These are phyloP conservation scores for Ophiostoma himal-ulmi DNA, from an alignment of 2,329 filamentous ascomycete species.

Conservation along the genomic window DNA sequence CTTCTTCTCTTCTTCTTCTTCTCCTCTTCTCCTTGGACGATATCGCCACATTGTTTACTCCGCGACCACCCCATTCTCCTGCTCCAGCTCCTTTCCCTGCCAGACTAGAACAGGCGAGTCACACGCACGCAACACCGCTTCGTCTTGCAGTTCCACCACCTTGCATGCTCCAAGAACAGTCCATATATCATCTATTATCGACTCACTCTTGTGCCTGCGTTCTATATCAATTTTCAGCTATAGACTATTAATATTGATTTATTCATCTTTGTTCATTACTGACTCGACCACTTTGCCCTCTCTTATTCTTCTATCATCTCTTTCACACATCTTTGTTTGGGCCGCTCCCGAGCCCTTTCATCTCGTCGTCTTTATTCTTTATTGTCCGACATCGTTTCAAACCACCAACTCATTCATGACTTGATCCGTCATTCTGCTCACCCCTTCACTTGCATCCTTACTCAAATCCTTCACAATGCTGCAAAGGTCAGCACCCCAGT, in stretches of 20 bases:
- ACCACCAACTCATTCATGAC: neutral
- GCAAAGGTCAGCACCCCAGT: neutral
- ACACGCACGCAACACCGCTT: constrained; percentile 7
- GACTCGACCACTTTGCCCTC: neutral
- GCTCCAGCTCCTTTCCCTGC: neutral
- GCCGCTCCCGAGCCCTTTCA: neutral
- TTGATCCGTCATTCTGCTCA: neutral
- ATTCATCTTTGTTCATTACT: neutral
- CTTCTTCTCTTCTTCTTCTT: neutral
- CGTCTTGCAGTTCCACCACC: neutral
- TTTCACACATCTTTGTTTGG: neutral
- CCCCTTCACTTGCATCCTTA: neutral
- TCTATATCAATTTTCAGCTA: neutral
- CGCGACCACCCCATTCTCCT: neutral
- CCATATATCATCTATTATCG: neutral
- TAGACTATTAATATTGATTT: neutral
- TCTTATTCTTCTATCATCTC: neutral
- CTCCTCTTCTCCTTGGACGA: neutral
- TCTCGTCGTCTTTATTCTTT: neutral
- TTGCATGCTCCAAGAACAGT: neutral
- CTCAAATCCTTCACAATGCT: neutral
- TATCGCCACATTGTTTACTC: neutral
- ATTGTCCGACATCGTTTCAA: neutral
- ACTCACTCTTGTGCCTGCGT: neutral
- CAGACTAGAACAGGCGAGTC: neutral